phyloP scores from a whole-genome alignment of 2,329 filamentous ascomycete genomes.

The Fusarium sterilihyphosum region DNA sequence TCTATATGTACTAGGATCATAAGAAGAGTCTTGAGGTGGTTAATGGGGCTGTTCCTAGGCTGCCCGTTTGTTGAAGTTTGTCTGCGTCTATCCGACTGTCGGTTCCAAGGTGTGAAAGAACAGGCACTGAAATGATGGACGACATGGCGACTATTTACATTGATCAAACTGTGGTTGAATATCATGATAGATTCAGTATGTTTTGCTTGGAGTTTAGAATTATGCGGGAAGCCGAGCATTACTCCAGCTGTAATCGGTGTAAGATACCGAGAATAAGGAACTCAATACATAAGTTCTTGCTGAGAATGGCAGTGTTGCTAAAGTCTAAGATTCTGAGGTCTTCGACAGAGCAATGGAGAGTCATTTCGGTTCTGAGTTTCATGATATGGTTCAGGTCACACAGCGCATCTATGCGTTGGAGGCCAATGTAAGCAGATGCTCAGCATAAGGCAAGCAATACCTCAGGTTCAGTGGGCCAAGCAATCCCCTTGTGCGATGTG shows the following conservation, averaged over 20 bases:
- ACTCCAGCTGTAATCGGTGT: constrained; percentile 6
- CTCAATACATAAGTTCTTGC: neutral
- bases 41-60: neutral
- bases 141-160: neutral
- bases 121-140: neutral
- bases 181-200: neutral
- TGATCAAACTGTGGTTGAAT: neutral
- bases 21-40: neutral
- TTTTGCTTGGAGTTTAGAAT: constrained; percentile 9
- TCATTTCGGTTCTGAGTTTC: constrained; percentile 17
- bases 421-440: neutral
- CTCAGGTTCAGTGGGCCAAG: neutral
- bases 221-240: constrained; percentile 23
- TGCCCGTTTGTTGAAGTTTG: neutral
- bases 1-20: neutral
- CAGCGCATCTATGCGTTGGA: neutral
- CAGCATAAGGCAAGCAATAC: constrained; percentile 12
- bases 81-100: neutral
- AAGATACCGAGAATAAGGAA: neutral
- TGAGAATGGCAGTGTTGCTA: neutral
- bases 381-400: constrained; percentile 9
- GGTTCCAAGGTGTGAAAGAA: neutral
- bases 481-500: constrained; percentile 28
- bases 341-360: neutral
- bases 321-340: neutral